A percentile compares a stretch with the other conserved stretches of the same genome.
These are phyloP conservation scores for Pseudopyrenochaeta lycopersici DNA, from an alignment of 2,329 filamentous ascomycete species.

Conservation along the genomic window DNA sequence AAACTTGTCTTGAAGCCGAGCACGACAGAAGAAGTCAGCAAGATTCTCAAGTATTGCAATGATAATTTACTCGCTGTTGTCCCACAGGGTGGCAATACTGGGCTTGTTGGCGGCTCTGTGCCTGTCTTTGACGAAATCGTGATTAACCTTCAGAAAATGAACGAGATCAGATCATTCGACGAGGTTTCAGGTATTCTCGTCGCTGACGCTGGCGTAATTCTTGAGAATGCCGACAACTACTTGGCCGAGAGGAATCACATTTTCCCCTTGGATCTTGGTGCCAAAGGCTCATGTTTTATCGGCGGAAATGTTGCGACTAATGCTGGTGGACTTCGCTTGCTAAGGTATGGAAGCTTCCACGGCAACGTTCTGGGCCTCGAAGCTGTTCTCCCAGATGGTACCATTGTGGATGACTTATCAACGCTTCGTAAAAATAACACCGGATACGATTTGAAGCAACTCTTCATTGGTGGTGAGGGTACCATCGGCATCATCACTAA, in stretches of 20 bases:
- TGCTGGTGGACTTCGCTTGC: slow-evolving; percentile 86
- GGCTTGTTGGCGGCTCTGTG: slow-evolving; percentile 92
- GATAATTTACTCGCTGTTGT: slow-evolving; percentile 91
- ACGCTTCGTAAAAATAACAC: slow-evolving; percentile 98
- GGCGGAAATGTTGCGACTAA: slow-evolving; percentile 97
- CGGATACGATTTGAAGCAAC: slow-evolving; percentile 94
- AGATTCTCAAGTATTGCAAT: slow-evolving; percentile 94
- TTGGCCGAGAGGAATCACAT: slow-evolving; percentile 85
- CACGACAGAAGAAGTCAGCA: slow-evolving; percentile 86
- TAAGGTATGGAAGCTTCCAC: slow-evolving; percentile 94
- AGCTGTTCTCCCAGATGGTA: slow-evolving; percentile 92
- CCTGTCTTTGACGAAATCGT: slow-evolving; percentile 99
- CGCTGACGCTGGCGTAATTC: slow-evolving; percentile 87
- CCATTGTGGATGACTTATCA: slow-evolving; percentile 86
- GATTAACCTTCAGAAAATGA: slow-evolving; percentile 89
- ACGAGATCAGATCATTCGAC: slow-evolving; percentile 89
- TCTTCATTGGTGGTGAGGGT: slow-evolving; percentile 95
- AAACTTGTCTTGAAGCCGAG: slow-evolving; percentile 86
- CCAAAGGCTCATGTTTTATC: slow-evolving; percentile 96
- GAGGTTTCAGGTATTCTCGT: slow-evolving; percentile 91
- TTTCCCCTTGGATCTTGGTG: slow-evolving; percentile 96
- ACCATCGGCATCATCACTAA: slow-evolving; percentile 95
- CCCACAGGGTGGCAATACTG: slow-evolving; percentile 96
- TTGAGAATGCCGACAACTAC: slow-evolving; percentile 88
- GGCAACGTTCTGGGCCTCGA: slow-evolving; percentile 92